Base-by-base conservation (phyloP, 2,329 filamentous ascomycete genomes). In the Fusarium tuaranense region DNA sequence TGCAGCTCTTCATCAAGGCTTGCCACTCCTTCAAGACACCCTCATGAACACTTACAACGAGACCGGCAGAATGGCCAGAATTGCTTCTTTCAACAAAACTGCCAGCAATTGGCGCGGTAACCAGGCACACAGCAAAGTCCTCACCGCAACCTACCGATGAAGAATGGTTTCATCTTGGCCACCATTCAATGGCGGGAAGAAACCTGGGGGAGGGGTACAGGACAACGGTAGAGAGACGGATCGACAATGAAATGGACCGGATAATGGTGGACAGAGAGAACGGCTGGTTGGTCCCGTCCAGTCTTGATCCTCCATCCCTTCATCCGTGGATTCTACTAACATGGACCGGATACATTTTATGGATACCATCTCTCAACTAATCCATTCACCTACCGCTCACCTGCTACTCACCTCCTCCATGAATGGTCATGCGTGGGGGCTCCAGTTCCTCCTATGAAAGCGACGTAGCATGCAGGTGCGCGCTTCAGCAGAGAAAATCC, bases 271-370 rank as follows among this genome's bases (percentile, higher is more conserved):
- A 7, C 48, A 30, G 16, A 30, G 48, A 59, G 27, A n/a, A 38
- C 14, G 57, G 20, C 57, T 25, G 36, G 22, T 73, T 71, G 71
- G 68, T 59, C 62, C 72, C 51, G 61, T 72, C 72, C 39, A 34
- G 59, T 22, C 46, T 34, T 12, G 14, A 53, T 58, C 30, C 41
- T 62, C 65, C 57, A 74, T 74, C 72, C 72, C 65, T 74, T 74
- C 66, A 73, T 58, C 72, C 72, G 72, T 55, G 13, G 22, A 14
- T 53, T 22, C 46, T 36, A 16, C 27, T 36, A 32, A 55, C 44
- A 63, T 36, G 22, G 44, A 48, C 34, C 18, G 22, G 41, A 53
- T 39, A 25, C 32, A 36, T 39, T 51, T 39, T 27, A 63, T 55
- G 59, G 59, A 62, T 62, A 48, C 41, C 36, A 32, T 36, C 14